Percentiles rank a stretch among this genome's conserved stretches.
Evolutionary conservation across 140 eudicot species (phyloP).

Genomic region (Erigeron philadelphicus): DNA sequence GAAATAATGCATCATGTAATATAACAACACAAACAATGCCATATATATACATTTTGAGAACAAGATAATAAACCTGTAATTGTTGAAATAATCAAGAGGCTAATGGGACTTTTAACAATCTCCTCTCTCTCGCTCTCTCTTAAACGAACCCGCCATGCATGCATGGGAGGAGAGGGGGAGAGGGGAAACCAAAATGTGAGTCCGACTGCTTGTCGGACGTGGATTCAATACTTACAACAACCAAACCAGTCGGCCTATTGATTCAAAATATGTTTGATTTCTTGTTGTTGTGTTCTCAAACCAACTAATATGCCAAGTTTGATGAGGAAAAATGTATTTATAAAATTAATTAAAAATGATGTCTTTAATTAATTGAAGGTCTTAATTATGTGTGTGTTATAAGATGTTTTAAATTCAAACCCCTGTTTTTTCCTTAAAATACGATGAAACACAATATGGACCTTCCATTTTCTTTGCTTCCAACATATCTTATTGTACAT

Average conservation of each 20-base stretch:
- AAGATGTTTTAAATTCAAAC: slow-evolving; percentile 24
- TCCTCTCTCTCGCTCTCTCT: slow-evolving; percentile 28
- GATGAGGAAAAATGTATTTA: slow-evolving; percentile 18
- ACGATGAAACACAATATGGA: slow-evolving; percentile 17
- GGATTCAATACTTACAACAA: slow-evolving; percentile 10
- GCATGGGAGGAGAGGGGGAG: slow-evolving; percentile 26
- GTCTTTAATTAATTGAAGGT: background rate
- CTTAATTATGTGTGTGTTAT: slow-evolving; percentile 1
- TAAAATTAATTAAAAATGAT: slow-evolving; percentile 11
- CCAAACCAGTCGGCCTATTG: background rate
- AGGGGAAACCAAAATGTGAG: slow-evolving; percentile 25
- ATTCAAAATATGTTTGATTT: slow-evolving; percentile 14
- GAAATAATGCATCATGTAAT: background rate
- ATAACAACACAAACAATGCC: background rate
- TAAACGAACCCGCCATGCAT: slow-evolving; percentile 20
- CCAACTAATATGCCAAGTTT: slow-evolving; percentile 18
- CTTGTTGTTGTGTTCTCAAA: slow-evolving; percentile 26
- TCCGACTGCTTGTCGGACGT: slow-evolving; percentile 33
- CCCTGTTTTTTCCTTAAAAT: slow-evolving; percentile 27
- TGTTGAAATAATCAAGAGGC: slow-evolving; percentile 24
- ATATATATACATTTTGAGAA: background rate
- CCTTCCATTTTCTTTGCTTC: slow-evolving; percentile 28
- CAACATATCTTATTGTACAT: background rate
- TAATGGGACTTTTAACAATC: slow-evolving; percentile 21
- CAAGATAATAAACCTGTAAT: slow-evolving; percentile 16